These are phyloP conservation scores for Cyanidioschyzon merolae DNA, from an alignment of 23 red algal species.

Conservation along the genomic window DNA sequence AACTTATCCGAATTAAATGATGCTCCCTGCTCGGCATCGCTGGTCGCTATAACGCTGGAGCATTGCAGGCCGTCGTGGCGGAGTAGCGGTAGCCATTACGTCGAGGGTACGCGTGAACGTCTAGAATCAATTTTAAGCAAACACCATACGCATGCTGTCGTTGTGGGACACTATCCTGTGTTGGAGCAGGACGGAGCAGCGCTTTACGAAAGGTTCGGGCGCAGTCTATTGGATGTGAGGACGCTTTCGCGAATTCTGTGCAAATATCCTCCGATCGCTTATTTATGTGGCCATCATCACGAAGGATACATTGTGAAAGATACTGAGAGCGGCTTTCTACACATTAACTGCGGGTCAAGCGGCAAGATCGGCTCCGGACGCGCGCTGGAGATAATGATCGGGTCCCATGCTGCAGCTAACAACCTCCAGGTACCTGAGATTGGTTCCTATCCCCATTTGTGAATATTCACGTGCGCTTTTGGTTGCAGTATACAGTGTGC, in stretches of 20 bases:
- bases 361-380: not conserved
- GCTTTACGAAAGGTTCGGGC: constrained; percentile 12
- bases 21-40: not conserved
- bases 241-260: constrained; percentile 15
- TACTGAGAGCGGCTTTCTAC: not conserved
- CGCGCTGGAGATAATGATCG: not conserved
- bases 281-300: constrained; percentile 34
- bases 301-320: constrained; percentile 4
- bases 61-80: constrained; percentile 1
- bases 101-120: not conserved
- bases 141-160: not conserved
- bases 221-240: constrained; percentile 19
- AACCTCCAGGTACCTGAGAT: not conserved
- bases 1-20: not conserved
- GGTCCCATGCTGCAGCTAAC: not conserved
- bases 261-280: constrained; percentile 26
- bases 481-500: too few relatives aligned
- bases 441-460: not conserved
- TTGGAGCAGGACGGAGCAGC: constrained; percentile 5
- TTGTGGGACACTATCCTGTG: constrained; percentile 30
- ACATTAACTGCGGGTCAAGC: constrained; percentile 8
- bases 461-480: too few relatives aligned
- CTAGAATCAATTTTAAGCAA: not conserved
- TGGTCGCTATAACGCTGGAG: not conserved
- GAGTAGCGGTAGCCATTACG: not conserved